Base-by-base conservation (phyloP, 768 basidiomycete genomes). In the Tylopilus rubrobrunneus region DNA sequence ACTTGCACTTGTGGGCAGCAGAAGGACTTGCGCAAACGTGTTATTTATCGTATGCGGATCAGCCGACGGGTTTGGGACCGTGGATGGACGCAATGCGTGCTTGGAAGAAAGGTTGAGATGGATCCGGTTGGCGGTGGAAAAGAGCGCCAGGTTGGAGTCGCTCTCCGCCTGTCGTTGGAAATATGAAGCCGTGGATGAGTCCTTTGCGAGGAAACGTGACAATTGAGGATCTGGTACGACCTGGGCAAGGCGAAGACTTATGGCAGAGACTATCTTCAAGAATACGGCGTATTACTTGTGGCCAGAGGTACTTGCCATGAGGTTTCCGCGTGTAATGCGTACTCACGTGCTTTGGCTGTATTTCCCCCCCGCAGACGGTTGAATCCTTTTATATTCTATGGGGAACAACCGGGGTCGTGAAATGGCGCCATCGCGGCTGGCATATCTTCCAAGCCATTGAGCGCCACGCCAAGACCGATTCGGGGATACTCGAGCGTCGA, bases 21-120 rank as follows among this genome's bases (percentile, higher is more conserved):
- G 78, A 88, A 61, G 87, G 87, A 4, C 72, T 91, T n/a, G 83
- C 85, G 25, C 78, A 86, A 63, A 85, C 83, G 1, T 90, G 88
- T 65, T 89, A 81, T 72, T 56, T 83, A 21, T 77, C 78, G 40
- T 90, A 89, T 62, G 85, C 83, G 0, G 88, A 90, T 63, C 80
- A 85, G 62, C 78, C 82, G 1, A 75, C 79, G 4, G 87, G 89
- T 0, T 67, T 91, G 36, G 85, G 80, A 3, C 84, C 88, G 17
- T 71, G 73, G 52, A 59, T 61, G 28, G 55, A 66, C 45, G 60
- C 64, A 7, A 47, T 86, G 49, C 63, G 70, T 74, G 48, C 67
- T 60, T 86, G 79, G 81, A 78, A 73, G 59, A 41, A 5, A 1
- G 52, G 12, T 21, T 31, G 12, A 15, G 23, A 1, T 15, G 27